Conservation (phyloP, 345 rosid genomes). For the Hypericum androsaemum region DNA sequence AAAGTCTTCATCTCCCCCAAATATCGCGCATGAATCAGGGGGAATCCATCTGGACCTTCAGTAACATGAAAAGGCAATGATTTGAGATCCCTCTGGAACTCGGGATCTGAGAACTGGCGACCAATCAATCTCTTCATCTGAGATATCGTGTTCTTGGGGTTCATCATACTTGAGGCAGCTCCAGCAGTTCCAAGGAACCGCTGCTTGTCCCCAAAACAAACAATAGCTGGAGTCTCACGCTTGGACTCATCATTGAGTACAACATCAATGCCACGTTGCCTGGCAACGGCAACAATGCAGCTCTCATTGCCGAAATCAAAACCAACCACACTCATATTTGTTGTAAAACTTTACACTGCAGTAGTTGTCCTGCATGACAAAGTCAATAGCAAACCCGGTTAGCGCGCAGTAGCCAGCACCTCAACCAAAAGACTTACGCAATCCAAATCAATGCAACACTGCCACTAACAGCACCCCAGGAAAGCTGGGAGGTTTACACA, state of each 20-base stretch:
- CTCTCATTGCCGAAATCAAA: slow-evolving; percentile 97
- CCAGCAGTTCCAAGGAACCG: slow-evolving; percentile 96
- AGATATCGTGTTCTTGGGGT: slow-evolving; percentile 84
- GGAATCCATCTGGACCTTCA: slow-evolving; percentile 86
- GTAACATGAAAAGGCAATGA: slow-evolving; percentile 58
- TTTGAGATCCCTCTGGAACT: slow-evolving; percentile 76
- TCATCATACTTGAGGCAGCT: slow-evolving; percentile 90
- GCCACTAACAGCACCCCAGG: too few species aligned
- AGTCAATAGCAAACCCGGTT: too few species aligned
- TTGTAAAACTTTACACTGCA: not conserved
- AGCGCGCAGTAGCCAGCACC: too few species aligned
- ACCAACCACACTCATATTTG: slow-evolving; percentile 89
- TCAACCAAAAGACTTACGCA: too few species aligned
- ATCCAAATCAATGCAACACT: too few species aligned
- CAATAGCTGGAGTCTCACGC: slow-evolving; percentile 93
- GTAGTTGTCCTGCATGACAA: too few species aligned
- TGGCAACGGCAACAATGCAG: slow-evolving; percentile 91
- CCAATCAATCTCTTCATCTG: slow-evolving; percentile 87
- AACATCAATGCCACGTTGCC: slow-evolving; percentile 97
- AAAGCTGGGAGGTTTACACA: too few species aligned
- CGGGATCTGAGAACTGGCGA: slow-evolving; percentile 74
- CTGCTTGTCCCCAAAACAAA: slow-evolving; percentile 96
- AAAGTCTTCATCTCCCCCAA: slow-evolving; percentile 71
- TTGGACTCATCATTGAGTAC: slow-evolving; percentile 97
- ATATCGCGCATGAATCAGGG: slow-evolving; percentile 73